These are phyloP conservation scores for Nakataea oryzae DNA, from an alignment of 2,329 filamentous ascomycete species.

Conservation along the genomic window DNA sequence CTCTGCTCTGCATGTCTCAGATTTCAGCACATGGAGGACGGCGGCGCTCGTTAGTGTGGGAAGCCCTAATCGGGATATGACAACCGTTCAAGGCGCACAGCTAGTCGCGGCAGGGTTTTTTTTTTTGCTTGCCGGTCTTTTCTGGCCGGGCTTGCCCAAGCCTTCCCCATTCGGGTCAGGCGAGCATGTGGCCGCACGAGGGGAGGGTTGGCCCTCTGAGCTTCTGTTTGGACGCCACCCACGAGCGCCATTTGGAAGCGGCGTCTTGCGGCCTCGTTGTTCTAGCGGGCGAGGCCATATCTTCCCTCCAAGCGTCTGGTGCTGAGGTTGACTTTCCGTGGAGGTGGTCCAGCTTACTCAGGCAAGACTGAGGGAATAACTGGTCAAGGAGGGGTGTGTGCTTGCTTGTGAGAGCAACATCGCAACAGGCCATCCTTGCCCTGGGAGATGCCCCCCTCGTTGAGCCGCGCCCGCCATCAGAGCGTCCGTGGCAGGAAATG, in stretches of 20 bases:
- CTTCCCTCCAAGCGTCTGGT: too few species aligned
- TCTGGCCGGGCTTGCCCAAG: background rate
- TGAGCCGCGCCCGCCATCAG: background rate
- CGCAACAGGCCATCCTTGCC: background rate
- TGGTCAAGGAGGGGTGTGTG: background rate
- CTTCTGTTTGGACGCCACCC: background rate
- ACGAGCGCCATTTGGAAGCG: background rate
- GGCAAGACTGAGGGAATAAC: background rate
- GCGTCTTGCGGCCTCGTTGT: background rate
- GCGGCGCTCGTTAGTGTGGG: background rate
- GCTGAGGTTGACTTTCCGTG: background rate
- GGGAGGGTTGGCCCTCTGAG: background rate
- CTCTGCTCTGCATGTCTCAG: constrained; percentile 1
- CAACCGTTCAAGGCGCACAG: background rate
- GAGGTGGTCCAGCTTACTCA: too few species aligned
- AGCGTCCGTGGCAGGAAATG: background rate
- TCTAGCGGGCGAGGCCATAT: background rate
- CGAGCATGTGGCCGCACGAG: background rate
- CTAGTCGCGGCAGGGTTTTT: background rate
- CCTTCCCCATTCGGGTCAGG: background rate
- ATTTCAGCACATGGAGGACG: background rate
- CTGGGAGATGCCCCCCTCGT: background rate
- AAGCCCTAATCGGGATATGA: background rate
- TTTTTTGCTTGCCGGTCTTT: background rate
- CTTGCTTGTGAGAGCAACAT: background rate